phyloP scores from a whole-genome alignment of 352 stramenopile genomes.

The Phytophthora fragariaefolia region DNA sequence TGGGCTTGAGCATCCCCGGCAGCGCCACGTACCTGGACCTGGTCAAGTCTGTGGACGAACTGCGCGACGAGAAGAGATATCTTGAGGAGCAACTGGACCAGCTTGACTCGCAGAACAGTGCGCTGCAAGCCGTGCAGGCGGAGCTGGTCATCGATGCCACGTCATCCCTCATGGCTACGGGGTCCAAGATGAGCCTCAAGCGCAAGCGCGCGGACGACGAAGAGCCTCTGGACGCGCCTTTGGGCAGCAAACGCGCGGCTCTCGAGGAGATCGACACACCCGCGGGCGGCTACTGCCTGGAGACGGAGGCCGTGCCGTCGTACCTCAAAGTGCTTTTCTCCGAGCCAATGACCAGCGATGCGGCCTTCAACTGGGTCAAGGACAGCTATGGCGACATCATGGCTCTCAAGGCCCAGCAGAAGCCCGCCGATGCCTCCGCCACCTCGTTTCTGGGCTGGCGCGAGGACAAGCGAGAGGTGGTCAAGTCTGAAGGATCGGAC shows the following conservation, averaged over 20 bases:
- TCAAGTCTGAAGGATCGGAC: conserved; percentile 9
- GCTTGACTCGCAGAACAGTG: conserved; percentile 53
- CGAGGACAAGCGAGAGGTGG: conserved; percentile 37
- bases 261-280: conserved; percentile 25
- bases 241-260: conserved; percentile 22
- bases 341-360: conserved; percentile 41
- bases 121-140: conserved; percentile 45
- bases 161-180: conserved; percentile 8
- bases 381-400: conserved; percentile 57
- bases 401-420: conserved; percentile 39
- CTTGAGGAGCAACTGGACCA: conserved; percentile 53
- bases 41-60: conserved; percentile 33
- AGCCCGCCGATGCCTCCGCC: conserved; percentile 2
- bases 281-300: conserved; percentile 43
- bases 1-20: conserved; percentile 30
- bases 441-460: conserved; percentile 42
- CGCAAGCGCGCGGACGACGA: conserved; percentile 38
- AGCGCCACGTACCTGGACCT: conserved; percentile 49
- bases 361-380: conserved; percentile 57
- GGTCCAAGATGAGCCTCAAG: conserved; percentile 37
- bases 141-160: conserved; percentile 36
- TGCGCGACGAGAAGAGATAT: conserved; percentile 48
- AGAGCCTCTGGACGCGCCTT: conserved; percentile 1
- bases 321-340: conserved; percentile 50
- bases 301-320: conserved; percentile 46